Base-by-base conservation (phyloP, 2,329 filamentous ascomycete species). In the Colletotrichum magnum region DNA sequence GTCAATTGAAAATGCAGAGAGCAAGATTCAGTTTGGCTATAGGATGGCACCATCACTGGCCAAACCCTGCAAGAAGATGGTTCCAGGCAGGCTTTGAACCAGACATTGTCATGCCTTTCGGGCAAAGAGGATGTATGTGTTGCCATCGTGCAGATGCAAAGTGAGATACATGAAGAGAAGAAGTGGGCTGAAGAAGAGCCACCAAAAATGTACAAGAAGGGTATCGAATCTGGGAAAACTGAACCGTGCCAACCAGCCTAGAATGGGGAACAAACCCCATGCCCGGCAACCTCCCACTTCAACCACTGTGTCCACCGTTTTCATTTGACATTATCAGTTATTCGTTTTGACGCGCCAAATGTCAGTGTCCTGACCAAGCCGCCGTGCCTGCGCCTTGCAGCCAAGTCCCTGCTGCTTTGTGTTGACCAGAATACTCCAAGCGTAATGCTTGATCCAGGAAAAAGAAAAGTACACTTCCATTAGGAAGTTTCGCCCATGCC, bases 401-500 rank as follows among this genome's bases (percentile, higher is more conserved):
- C 65, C 28, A n/a, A 50, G 16, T 15, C 28, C 43, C 63, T 59
- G 18, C n/a, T 41, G 21, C 18, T 56, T 24, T 32, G 28, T 57
- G 28, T 52, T 21, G n/a, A 39, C 47, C 66, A 16, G 36, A 45
- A 58, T 45, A 32, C 21, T 43, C 58, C 64, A 58, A 66, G 21
- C n/a, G 56, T 24, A 32, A 52, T 13, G 56, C 32, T 36, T 36
- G 32, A 36, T 52, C 21, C 28, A 48, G 68, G 52, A 43, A 50
- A 62, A 69, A 69, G 50, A 15, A 57, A 63, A 69, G 53, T 68
- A 53, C 18, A 60, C 21, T 36, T 21, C 51, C 16, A 15, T 62
- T 28, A 64, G 43, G 58, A 68, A 58, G 64, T 68, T 57, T 58
- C 85, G 71, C 90, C 86, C 68, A 90, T 82, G 5, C 93, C 93